Base-by-base conservation (phyloP, 345 rosid genomes). In the Rhizophora mangle region DNA sequence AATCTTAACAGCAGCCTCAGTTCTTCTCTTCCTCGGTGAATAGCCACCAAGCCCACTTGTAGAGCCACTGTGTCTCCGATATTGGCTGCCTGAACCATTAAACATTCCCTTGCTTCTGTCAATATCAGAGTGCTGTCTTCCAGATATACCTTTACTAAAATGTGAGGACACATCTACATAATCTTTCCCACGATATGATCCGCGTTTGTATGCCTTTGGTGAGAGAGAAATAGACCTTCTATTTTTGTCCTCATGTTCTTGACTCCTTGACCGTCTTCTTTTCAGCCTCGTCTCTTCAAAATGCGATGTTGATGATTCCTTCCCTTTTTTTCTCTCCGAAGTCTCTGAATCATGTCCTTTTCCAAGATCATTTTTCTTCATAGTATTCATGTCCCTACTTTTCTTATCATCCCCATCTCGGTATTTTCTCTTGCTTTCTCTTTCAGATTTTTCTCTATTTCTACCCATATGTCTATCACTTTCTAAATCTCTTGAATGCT, bases 31-130 rank as follows among this genome's bases (percentile, higher is more conserved):
- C 78, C 96, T 86, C 22, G 99, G 97, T 19, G 96, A 92, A 82
- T 92, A 92, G 68, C 97, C 97, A 74, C 97, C 96, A 71, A 95
- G 90, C 61, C 97, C 88, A 78, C 97, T 90, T 29, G 72, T 69
- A 63, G 82, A 82, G 54, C 78, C 82, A 75, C 74, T 78, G 71
- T 82, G 88, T 74, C 85, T 71, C 72, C 72, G 84, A 74, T 78
- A 79, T 67, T 88, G 88, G 72, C 79, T 78, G 72, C 78, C 77
- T 37, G 78, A 82, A 65, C 85, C 89, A 74, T 86, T 85, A 71
- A 81, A 76, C 5, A 70, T 62, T 62, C 54, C 58, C 65, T 70
- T 82, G 60, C 68, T 82, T 72, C 75, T 78, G 64, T 80, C 80
- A 68, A 64, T 70, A 76, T 78, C 87, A 77, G 72, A 76, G 39